Conservation (phyloP, 2,329 filamentous ascomycete species). For the Neocatenulostroma microsporum region DNA sequence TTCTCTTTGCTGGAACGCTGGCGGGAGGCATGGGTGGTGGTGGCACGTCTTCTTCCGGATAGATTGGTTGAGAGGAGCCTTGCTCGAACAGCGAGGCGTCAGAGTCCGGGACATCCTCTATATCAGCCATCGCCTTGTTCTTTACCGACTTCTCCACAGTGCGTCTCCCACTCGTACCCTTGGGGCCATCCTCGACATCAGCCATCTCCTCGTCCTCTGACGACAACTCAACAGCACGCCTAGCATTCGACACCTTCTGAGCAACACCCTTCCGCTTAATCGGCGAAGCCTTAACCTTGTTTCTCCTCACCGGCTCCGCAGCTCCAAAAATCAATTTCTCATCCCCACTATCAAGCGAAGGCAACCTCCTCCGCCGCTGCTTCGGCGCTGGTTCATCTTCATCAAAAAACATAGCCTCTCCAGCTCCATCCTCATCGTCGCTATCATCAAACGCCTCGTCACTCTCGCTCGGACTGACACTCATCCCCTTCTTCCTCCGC, state of each 20-base stretch:
- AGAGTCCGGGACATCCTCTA: background rate
- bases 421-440: constrained; percentile 9
- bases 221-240: background rate
- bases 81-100: constrained; percentile 5
- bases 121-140: background rate
- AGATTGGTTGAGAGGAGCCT: constrained; percentile 6
- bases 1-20: background rate
- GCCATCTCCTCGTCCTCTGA: background rate
- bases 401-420: no score
- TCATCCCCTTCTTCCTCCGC: constrained; percentile 16
- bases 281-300: constrained; percentile 1
- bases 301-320: background rate
- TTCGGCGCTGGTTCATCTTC: no score
- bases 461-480: constrained; percentile 5
- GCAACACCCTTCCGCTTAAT: constrained; percentile 17
- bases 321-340: background rate
- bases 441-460: constrained; percentile 9
- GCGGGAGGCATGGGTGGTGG: background rate
- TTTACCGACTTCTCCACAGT: background rate
- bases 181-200: no score
- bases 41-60: background rate
- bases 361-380: constrained; percentile 5
- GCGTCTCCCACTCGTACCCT: background rate
- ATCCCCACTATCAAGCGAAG: background rate
- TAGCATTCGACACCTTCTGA: constrained; percentile 10